Conservation (phyloP, 1,284 basidiomycete species). For the Thecaphora thlaspeos region DNA sequence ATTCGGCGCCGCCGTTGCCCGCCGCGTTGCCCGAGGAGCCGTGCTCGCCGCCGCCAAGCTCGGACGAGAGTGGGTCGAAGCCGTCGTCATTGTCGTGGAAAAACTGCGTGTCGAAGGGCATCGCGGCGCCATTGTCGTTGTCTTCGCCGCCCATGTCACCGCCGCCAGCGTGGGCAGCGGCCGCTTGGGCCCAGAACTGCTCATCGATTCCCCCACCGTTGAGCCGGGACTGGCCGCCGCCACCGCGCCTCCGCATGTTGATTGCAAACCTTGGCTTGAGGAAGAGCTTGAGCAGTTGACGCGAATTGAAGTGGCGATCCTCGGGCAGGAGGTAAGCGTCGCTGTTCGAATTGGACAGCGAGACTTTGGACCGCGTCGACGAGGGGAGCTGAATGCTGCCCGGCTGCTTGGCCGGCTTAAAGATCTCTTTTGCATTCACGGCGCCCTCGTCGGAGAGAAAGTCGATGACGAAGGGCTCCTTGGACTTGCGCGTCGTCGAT, state of each 20-base stretch:
- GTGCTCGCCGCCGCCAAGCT: constrained; percentile 14
- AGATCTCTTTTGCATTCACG: constrained; percentile 74
- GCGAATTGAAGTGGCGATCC: constrained; percentile 93
- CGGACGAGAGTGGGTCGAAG: constrained; percentile 30
- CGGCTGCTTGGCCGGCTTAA: constrained; percentile 61
- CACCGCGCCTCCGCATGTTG: constrained; percentile 66
- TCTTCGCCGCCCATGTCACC: constrained; percentile 7
- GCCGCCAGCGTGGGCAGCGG: constrained; percentile 61
- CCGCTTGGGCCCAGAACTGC: constrained; percentile 91
- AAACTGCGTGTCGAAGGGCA: constrained; percentile 91
- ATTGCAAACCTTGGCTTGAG: constrained; percentile 68
- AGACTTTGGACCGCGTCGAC: constrained; percentile 56
- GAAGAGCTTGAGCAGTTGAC: constrained; percentile 85
- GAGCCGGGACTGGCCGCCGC: constrained; percentile 62
- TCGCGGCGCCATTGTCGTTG: constrained; percentile 10
- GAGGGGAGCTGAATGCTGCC: constrained; percentile 59
- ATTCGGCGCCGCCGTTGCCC: constrained; percentile 60
- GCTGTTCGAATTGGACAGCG: constrained; percentile 56
- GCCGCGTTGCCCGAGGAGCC: constrained; percentile 45
- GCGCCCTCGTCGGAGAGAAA: constrained; percentile 68
- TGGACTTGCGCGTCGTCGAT: constrained; percentile 15
- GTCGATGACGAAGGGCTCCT: constrained; percentile 84
- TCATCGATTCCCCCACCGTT: constrained; percentile 72
- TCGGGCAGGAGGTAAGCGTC: constrained; percentile 79
- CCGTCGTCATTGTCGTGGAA: constrained; percentile 88